A percentile compares a stretch with the other conserved stretches of the same genome.
phyloP scores from a whole-genome alignment of 106 monocot species.

The Phalaenopsis aphrodite region DNA sequence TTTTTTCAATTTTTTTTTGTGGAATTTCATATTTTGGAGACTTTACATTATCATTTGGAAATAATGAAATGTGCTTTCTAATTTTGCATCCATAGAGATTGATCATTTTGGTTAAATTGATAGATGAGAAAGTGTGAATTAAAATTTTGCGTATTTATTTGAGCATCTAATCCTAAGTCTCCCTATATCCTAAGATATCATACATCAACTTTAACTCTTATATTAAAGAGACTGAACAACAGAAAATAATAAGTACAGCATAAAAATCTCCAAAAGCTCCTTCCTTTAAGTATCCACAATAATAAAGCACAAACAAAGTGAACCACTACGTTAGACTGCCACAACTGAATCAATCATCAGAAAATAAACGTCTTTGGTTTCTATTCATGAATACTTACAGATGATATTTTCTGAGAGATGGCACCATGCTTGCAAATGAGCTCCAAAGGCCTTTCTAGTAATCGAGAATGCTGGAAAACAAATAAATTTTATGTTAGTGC shows the following conservation, averaged over 20 bases:
- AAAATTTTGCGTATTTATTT: too few species aligned
- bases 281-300: neutral
- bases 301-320: neutral
- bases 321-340: neutral
- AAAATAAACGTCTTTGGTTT: neutral
- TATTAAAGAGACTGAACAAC: neutral
- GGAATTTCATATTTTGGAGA: too few species aligned
- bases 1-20: too few species aligned
- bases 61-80: too few species aligned
- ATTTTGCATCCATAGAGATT: too few species aligned
- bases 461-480: conserved; percentile 56
- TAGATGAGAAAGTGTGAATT: too few species aligned
- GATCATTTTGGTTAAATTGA: too few species aligned
- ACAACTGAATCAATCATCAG: neutral
- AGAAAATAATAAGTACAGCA: neutral
- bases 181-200: neutral
- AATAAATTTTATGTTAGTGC: neutral
- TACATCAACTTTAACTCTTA: neutral
- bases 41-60: too few species aligned
- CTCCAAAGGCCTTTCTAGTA: conserved; percentile 79
- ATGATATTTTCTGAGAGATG: conserved; percentile 65
- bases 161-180: too few species aligned
- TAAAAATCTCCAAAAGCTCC: neutral
- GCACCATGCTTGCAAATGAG: conserved; percentile 71
- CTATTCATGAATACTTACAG: conserved; percentile 33